These are phyloP conservation scores for Magnolia kwangsiensis DNA, from an alignment of 164 flowering plant species.

Conservation along the genomic window DNA sequence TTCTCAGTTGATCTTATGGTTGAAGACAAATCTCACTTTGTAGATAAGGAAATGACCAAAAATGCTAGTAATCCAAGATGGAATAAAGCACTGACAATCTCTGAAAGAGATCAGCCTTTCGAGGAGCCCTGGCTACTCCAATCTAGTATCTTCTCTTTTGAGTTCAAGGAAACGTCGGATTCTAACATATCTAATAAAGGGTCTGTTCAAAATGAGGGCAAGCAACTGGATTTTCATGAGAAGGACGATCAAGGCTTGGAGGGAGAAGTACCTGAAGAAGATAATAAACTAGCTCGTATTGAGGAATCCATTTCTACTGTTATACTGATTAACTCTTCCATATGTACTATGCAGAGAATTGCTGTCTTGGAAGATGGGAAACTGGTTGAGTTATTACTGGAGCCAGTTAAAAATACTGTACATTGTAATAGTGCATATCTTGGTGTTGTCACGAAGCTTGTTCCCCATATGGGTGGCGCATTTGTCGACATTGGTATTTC, in stretches of 20 bases:
- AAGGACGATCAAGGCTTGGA: constrained; percentile 25
- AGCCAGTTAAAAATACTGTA: constrained; percentile 84
- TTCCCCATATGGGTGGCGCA: constrained; percentile 96
- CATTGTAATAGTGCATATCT: constrained; percentile 88
- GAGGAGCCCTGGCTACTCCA: constrained; percentile 91
- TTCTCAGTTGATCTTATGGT: constrained; percentile 18
- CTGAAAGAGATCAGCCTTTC: constrained; percentile 48
- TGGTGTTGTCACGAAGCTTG: constrained; percentile 82
- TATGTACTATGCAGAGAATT: constrained; percentile 94
- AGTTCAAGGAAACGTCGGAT: constrained; percentile 18
- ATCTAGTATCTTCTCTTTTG: constrained; percentile 25
- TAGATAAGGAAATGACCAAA: constrained; percentile 15
- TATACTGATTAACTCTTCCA: constrained; percentile 84
- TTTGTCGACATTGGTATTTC: constrained; percentile 86
- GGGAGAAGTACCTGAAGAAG: constrained; percentile 33
- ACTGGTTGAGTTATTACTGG: constrained; percentile 82
- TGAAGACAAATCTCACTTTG: constrained; percentile 15
- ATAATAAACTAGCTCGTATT: constrained; percentile 19
- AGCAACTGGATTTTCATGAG: constrained; percentile 15
- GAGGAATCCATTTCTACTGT: constrained; percentile 51
- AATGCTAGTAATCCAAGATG: constrained; percentile 11
- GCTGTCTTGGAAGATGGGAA: constrained; percentile 83
- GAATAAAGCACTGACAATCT: constrained; percentile 15
- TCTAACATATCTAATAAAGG: constrained; percentile 13
- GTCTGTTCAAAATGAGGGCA: constrained; percentile 17